Base-by-base conservation (phyloP, 225 moss, liverwort and hornwort genomes). In the Pleurozium schreberi region DNA sequence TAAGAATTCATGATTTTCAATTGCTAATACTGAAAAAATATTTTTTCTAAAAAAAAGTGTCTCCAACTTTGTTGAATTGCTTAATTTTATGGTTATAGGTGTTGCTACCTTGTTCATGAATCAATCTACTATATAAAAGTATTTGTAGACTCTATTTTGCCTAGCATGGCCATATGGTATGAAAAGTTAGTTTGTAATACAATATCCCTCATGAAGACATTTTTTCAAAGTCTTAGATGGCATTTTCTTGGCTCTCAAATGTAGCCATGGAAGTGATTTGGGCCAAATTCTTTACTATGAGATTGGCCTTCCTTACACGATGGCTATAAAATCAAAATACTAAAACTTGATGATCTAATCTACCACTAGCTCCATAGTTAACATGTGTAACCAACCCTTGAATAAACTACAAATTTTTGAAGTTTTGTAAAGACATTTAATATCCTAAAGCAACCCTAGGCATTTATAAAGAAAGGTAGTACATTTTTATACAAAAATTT, bases 331-430 rank as follows among this genome's bases (percentile, higher is more conserved):
- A 75, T 50, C 3, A 50, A 0, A 49, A 50, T 21, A 33, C 3
- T 20, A 12, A 31, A 50, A 49, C 1, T 0, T 21, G 7, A 50
- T 75, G 12, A 75, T 49, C 12, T 1, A 49, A 1, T 75, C 1
- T 22, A 31, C 31, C 4, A 49, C 19, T 0, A 33, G 0, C 10
- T 45, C 2, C 0, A 0, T 42, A 19, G 19, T 19, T 49, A 47
- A 18, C 7, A 74, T 18, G 1, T 47, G 0, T 47, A 31, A 47
- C 18, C 18, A 18, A 18, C 0, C 31, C 6, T 47, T 47, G 18
- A 74, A n/a, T n/a, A n/a, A n/a, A n/a, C n/a, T n/a, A n/a, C 0
- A 2, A 3, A 9, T 47, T 47, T 31, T 31, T 7, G 4, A 47
- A 31, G 7, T 7, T 9, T 5, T 49, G 11, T 31, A 49, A 74